phyloP scores from a whole-genome alignment of 2,329 filamentous ascomycete genomes.

The Aspergillus proliferans region DNA sequence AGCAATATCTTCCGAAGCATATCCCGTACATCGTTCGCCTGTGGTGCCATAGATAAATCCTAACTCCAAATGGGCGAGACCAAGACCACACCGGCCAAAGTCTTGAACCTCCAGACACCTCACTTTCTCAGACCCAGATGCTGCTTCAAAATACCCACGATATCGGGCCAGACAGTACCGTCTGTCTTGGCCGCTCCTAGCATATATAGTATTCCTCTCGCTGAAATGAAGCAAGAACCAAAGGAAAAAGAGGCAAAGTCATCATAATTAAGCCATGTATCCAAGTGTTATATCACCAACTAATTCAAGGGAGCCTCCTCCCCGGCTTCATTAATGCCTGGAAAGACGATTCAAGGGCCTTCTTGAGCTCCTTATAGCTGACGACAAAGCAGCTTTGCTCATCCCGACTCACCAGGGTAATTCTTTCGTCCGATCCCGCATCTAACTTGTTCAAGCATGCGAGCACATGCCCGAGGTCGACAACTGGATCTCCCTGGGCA shows the following conservation, averaged over 20 bases:
- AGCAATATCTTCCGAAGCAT: conserved; percentile 4
- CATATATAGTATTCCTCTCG: neutral
- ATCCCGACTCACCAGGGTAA: conserved; percentile 80
- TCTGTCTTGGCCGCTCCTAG: neutral
- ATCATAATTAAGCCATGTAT: neutral
- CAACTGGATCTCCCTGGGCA: conserved; percentile 69
- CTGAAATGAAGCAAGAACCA: neutral
- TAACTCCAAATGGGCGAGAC: neutral
- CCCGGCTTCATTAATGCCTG: conserved; percentile 48
- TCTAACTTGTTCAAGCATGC: conserved; percentile 87
- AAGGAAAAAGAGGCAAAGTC: neutral
- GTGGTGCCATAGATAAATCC: neutral
- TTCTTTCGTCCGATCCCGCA: conserved; percentile 77
- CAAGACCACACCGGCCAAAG: neutral
- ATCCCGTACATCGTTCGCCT: neutral
- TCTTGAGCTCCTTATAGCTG: conserved; percentile 81
- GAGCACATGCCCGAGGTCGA: conserved; percentile 83
- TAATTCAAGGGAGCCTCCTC: conserved; percentile 28
- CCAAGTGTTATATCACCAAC: neutral
- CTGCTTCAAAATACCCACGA: neutral
- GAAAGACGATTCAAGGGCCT: conserved; percentile 56
- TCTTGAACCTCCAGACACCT: neutral
- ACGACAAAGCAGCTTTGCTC: conserved; percentile 84
- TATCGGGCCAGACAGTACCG: neutral
- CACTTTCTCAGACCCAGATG: neutral